A percentile compares a stretch with the other conserved stretches of the same genome.
phyloP scores from a whole-genome alignment of 805 yeast species.

The Hanseniaspora lachancei region DNA sequence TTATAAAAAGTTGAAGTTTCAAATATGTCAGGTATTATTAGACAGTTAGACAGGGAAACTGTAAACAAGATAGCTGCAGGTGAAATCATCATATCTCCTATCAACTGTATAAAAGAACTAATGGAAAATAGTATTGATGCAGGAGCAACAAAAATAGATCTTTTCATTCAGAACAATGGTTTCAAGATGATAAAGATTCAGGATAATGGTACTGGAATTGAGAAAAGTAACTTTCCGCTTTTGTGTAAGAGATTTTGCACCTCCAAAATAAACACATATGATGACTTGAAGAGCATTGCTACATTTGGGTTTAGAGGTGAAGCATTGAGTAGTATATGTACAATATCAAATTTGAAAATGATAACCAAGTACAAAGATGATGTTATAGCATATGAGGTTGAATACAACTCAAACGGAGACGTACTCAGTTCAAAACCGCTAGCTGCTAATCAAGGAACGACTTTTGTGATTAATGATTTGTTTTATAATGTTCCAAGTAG shows the following conservation, averaged over 20 bases:
- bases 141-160: conserved; percentile 55
- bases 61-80: conserved; percentile 94
- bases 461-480: conserved; percentile 70
- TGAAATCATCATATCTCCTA: conserved; percentile 85
- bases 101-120: conserved; percentile 86
- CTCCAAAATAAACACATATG: conserved; percentile 61
- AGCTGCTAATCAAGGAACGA: conserved; percentile 85
- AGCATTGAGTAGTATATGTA: conserved; percentile 88
- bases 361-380: conserved; percentile 53
- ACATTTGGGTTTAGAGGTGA: conserved; percentile 96
- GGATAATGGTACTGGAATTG: conserved; percentile 81
- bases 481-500: conserved; percentile 82
- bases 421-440: conserved; percentile 61
- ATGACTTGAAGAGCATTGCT: conserved; percentile 54
- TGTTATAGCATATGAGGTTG: conserved; percentile 17
- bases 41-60: conserved; percentile 52
- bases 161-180: conserved; percentile 85
- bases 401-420: conserved; percentile 3
- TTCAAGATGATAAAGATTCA: conserved; percentile 70
- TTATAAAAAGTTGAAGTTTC: not conserved
- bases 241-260: conserved; percentile 91
- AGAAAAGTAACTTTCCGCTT: conserved; percentile 54
- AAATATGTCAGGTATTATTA: conserved; percentile 15
- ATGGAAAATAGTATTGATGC: conserved; percentile 91
- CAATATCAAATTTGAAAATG: conserved; percentile 69